Conservation (phyloP, 2,329 filamentous ascomycete species). For the Claviceps digitariae region DNA sequence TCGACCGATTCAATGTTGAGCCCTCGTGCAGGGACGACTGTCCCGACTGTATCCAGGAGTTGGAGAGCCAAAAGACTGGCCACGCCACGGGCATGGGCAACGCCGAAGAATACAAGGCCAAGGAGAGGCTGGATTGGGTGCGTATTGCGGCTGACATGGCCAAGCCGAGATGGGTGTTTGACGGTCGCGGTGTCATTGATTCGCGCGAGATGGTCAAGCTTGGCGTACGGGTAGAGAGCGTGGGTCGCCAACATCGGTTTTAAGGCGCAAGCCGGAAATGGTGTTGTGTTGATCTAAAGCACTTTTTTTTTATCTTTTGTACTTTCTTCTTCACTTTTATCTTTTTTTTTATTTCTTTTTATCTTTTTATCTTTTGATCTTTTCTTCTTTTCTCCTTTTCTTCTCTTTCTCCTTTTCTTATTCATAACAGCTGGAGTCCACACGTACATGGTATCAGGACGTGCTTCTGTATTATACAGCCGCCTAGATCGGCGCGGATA, state of each 20-base stretch:
- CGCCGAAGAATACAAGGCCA: conserved; percentile 30
- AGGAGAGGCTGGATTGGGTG: conserved; percentile 37
- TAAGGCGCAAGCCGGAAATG: conserved; percentile 13
- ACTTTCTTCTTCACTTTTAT: not conserved
- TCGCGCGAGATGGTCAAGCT: conserved; percentile 32
- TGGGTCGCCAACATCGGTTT: conserved; percentile 34
- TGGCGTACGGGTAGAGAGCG: conserved; percentile 38
- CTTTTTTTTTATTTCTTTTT: not conserved
- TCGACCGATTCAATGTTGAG: conserved; percentile 30
- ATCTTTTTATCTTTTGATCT: not conserved
- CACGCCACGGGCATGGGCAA: conserved; percentile 29
- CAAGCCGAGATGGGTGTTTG: conserved; percentile 42
- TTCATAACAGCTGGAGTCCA: not conserved
- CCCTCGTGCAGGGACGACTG: conserved; percentile 32
- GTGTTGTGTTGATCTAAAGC: not conserved
- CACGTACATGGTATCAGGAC: not conserved
- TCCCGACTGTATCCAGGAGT: conserved; percentile 34
- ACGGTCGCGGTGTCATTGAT: conserved; percentile 41
- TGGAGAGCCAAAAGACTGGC: conserved; percentile 23
- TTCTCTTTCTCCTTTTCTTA: not conserved
- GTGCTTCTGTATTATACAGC: not conserved
- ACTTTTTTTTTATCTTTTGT: not conserved
- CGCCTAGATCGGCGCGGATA: not conserved
- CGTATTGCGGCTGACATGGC: conserved; percentile 35
- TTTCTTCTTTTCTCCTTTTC: not conserved